phyloP scores from a whole-genome alignment of 306 rosid species.

The Purshia tridentata region DNA sequence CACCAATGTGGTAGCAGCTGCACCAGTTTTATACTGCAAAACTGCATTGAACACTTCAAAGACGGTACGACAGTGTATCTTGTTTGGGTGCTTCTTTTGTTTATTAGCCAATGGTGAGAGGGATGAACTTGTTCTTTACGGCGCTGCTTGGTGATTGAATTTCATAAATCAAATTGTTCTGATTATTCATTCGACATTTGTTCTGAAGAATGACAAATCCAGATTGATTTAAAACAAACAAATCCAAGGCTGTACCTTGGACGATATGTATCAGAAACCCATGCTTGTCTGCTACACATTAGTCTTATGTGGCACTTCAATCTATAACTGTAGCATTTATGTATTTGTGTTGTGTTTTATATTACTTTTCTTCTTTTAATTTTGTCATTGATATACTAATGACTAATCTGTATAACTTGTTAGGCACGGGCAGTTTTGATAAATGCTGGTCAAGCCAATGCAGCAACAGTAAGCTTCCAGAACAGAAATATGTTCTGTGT shows the following conservation, averaged over 20 bases:
- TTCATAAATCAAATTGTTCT: no score
- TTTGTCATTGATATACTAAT: conserved; percentile 24
- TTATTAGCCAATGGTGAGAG: not conserved
- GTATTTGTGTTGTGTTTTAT: conserved; percentile 1
- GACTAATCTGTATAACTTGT: conserved; percentile 25
- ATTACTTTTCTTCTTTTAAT: not conserved
- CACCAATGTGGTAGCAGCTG: conserved; percentile 90
- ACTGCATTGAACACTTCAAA: conserved; percentile 39
- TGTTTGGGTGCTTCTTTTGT: conserved; percentile 6
- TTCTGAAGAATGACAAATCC: no score
- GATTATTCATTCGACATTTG: no score
- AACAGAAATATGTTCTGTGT: not conserved
- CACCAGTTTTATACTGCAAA: conserved; percentile 90
- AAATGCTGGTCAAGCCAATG: conserved; percentile 99
- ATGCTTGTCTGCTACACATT: no score
- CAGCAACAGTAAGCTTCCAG: conserved; percentile 63
- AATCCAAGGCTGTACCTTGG: no score
- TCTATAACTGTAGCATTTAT: not conserved
- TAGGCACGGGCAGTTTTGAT: conserved; percentile 93
- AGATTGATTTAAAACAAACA: no score
- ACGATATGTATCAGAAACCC: no score
- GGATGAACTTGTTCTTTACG: not conserved
- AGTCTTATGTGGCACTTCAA: no score
- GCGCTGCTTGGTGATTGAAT: not conserved
- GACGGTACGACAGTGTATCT: conserved; percentile 43